Evolutionary conservation across 1,139 yeast species (phyloP).

Genomic region (Pichia sp.): DNA sequence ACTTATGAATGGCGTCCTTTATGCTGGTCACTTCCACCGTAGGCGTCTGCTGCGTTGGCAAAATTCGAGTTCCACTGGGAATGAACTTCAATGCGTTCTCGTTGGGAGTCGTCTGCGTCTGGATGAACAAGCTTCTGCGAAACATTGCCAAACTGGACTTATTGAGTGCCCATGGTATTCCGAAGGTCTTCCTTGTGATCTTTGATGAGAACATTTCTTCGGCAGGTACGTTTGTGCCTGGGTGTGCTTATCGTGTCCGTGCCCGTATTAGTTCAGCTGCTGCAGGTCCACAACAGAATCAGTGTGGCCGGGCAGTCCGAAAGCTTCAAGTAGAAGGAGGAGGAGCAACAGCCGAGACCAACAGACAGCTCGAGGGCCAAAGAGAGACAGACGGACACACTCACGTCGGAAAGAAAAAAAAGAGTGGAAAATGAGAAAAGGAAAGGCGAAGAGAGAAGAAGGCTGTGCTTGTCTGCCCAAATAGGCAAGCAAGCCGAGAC

Average conservation of each 20-base stretch:
- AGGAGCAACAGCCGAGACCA: background rate
- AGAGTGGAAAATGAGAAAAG: background rate
- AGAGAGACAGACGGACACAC: background rate
- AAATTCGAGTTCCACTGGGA: conserved; percentile 55
- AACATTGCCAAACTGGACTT: background rate
- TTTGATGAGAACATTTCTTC: background rate
- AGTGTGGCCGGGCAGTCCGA: background rate
- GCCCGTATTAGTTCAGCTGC: background rate
- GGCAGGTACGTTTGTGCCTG: background rate
- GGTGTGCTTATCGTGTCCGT: background rate
- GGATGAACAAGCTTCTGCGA: conserved; percentile 33
- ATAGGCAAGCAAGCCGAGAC: conserved; percentile 2
- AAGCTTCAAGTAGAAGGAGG: background rate
- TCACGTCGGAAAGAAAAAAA: background rate
- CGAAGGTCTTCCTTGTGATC: background rate
- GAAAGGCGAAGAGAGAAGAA: background rate
- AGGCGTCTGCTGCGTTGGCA: conserved; percentile 33
- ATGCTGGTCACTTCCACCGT: conserved; percentile 53
- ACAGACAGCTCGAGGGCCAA: background rate
- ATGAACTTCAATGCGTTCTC: conserved; percentile 86
- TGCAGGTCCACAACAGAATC: too few relatives aligned
- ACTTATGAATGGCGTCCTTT: conserved; percentile 44
- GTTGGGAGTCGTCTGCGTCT: conserved; percentile 81
- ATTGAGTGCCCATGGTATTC: conserved; percentile 1
- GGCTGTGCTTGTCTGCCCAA: background rate